Percentiles rank a stretch among this genome's conserved stretches.
Conservation (phyloP, 139 green algal genomes). For the Chlorella sp. region DNA sequence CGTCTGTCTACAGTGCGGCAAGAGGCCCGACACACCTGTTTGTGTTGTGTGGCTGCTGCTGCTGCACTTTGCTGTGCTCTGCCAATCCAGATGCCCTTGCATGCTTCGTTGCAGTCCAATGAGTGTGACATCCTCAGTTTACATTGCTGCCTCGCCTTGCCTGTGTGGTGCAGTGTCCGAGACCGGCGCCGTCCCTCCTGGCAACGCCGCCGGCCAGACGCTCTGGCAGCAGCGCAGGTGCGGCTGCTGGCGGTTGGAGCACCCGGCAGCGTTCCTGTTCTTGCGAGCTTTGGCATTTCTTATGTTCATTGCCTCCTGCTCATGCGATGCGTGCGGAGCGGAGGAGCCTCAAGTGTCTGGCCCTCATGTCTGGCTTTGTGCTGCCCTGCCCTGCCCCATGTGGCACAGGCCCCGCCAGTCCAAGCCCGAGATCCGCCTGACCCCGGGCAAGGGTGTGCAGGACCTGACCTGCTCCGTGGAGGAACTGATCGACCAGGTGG, state of each 20-base stretch:
- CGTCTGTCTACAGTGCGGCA: neutral
- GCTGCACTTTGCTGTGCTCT: too few relatives aligned
- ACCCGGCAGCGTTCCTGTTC: too few relatives aligned
- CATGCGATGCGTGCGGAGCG: too few relatives aligned
- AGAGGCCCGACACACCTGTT: neutral
- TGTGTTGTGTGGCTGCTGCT: neutral
- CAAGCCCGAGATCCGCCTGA: conserved; percentile 84
- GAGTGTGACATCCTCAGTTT: too few relatives aligned
- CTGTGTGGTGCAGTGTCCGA: conserved; percentile 60
- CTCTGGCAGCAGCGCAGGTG: conserved; percentile 34
- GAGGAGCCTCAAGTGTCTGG: too few relatives aligned
- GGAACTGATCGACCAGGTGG: conserved; percentile 80
- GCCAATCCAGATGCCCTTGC: too few relatives aligned
- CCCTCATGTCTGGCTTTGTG: too few relatives aligned
- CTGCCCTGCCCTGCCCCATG: too few relatives aligned
- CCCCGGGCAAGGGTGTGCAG: conserved; percentile 82
- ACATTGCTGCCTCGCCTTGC: too few relatives aligned
- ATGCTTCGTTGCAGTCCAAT: neutral
- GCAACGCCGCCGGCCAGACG: conserved; percentile 72
- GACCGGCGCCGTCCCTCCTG: conserved; percentile 76
- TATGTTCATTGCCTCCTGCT: too few relatives aligned
- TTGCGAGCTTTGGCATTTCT: too few relatives aligned
- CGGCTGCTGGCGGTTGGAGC: too few relatives aligned
- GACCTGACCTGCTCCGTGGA: conserved; percentile 78
- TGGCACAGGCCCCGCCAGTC: conserved; percentile 32